Percentiles rank a stretch among this genome's conserved stretches.
These are phyloP conservation scores for Kurtzmaniella quercitrusa DNA, from an alignment of 1,139 yeast genomes.

Conservation along the genomic window DNA sequence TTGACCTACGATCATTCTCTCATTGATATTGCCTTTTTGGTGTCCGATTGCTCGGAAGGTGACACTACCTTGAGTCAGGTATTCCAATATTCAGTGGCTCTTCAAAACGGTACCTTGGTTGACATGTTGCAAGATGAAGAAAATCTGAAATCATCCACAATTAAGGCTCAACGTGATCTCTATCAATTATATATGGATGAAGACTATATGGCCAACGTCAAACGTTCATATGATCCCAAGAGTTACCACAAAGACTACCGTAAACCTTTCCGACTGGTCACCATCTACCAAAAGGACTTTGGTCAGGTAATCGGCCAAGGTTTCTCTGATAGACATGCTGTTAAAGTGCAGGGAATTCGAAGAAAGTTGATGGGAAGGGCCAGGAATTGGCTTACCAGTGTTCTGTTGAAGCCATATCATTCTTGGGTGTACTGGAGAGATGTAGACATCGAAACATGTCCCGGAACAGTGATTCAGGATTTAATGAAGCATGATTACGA, in stretches of 20 bases:
- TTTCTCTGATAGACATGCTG: constrained; percentile 84
- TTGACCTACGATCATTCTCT: constrained; percentile 78
- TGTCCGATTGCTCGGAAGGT: constrained; percentile 74
- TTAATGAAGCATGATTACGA: constrained; percentile 72
- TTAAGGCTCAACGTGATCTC: constrained; percentile 55
- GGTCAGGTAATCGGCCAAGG: constrained; percentile 87
- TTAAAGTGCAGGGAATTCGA: constrained; percentile 84
- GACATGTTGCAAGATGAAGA: constrained; percentile 44
- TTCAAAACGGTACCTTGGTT: constrained; percentile 67
- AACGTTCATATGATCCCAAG: constrained; percentile 57
- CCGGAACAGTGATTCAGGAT: constrained; percentile 73
- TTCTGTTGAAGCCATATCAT: constrained; percentile 77
- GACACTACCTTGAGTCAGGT: constrained; percentile 72
- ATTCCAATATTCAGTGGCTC: constrained; percentile 58
- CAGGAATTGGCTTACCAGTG: constrained; percentile 78
- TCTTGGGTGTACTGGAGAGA: constrained; percentile 97
- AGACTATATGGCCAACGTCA: constrained; percentile 54
- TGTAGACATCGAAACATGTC: constrained; percentile 81
- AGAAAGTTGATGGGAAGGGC: constrained; percentile 89
- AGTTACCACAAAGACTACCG: constrained; percentile 53
- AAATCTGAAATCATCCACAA: constrained; percentile 19
- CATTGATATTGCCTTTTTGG: constrained; percentile 80
- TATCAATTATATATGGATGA: constrained; percentile 68
- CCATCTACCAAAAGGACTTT: constrained; percentile 77
- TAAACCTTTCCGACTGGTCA: constrained; percentile 71